phyloP scores from a whole-genome alignment of 2,329 filamentous ascomycete species.

The Clarireedia monteithiana region DNA sequence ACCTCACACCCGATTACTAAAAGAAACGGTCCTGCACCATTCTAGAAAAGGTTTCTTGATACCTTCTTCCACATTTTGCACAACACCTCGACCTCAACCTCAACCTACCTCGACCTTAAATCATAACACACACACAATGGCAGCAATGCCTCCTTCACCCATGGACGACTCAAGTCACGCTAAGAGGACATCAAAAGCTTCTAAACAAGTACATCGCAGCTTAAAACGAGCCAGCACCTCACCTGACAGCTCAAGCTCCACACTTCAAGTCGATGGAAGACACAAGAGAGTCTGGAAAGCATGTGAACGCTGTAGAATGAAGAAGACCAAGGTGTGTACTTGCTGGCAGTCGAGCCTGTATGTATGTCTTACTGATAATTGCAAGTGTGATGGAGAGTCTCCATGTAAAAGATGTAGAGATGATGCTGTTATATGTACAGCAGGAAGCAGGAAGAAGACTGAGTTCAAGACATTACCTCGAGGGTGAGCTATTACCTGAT shows the following conservation, averaged over 20 bases:
- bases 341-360: neutral
- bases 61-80: neutral
- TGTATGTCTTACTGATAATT: constrained; percentile 5
- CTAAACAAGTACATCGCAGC: neutral
- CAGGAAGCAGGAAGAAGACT: constrained; percentile 58
- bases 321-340: constrained; percentile 56
- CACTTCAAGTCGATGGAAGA: neutral
- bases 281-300: constrained; percentile 42
- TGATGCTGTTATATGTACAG: constrained; percentile 55
- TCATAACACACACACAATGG: neutral
- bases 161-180: neutral
- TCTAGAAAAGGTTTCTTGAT: neutral
- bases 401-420: constrained; percentile 61
- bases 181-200: neutral
- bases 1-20: neutral
- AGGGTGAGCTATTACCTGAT: constrained; percentile 38
- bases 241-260: neutral
- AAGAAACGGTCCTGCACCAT: neutral
- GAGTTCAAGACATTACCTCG: constrained; percentile 59
- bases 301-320: constrained; percentile 59
- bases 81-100: neutral
- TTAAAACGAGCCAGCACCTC: neutral
- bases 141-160: neutral
- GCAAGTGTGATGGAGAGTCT: constrained; percentile 57
- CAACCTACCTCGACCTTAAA: neutral